Evolutionary conservation across 2,329 filamentous ascomycete genomes (phyloP), one percentile per base, ranked within the genome.

Genomic region (Fusarium sp.): DNA sequence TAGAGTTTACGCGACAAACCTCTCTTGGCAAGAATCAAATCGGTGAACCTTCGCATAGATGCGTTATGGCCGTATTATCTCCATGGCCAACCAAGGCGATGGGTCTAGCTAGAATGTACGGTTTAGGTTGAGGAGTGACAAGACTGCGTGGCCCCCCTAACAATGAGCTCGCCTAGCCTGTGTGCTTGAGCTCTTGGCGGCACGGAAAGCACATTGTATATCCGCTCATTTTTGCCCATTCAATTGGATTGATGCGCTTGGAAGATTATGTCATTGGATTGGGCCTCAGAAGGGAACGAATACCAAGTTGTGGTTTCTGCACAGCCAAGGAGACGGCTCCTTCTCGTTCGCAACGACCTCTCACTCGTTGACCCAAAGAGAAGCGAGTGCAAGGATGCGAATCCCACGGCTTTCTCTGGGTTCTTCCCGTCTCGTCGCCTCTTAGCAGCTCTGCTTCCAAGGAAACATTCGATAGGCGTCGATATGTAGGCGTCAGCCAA

Each of bases 361-460:
- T 69, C 49, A 61, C 59, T 64, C 48, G 66, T 70, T 54, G 57
- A 70, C 41, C 25, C 50, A 61, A 35, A 58, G 58, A 66, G 56
- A 71, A 68, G 69, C 64, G 63, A 62, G 36, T 35, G 56, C 73
- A 75, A 70, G 73, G 73, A 70, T 75, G 11, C 11, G 47, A 49
- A 71, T 75, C 73, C 73, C 68, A 64, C 67, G 55, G 58, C 58
- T 70, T 59, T 58, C 58, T 63, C 61, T 61, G 61, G 40, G 66
- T 51, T 64, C 53, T 52, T 63, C 56, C 67, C 69, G 59, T 43
- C 54, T 63, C 59, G 41, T 60, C 60, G 41, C 45, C 56, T 68
- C 60, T 62, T 47, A 61, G 33, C 48, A 51, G 47, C 46, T 63
- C 43, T 53, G 57, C 54, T 62, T 62, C 52, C 51, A 60, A 53